Conservation (phyloP, 1,284 basidiomycete genomes). For the Ustilago nuda region DNA sequence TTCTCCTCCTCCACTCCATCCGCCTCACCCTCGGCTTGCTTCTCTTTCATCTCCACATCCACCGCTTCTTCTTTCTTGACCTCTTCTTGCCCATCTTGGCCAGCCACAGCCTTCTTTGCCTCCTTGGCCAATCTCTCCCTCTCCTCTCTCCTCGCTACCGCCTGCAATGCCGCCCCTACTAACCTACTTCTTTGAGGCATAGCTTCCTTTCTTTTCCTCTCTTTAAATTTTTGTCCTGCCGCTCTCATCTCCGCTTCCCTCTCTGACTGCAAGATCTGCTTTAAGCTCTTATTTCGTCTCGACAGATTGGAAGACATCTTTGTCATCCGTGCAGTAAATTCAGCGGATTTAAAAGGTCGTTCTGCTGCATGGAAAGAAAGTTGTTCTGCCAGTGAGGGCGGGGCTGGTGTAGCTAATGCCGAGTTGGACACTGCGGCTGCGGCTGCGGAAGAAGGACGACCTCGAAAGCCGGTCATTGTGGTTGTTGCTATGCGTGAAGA, state of each 20-base stretch:
- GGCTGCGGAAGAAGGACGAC: slow-evolving; percentile 15
- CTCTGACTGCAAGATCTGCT: slow-evolving; percentile 61
- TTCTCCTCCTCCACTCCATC: slow-evolving; percentile 6
- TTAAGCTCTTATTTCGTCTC: slow-evolving; percentile 60
- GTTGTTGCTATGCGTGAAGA: background rate
- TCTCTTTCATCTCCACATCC: slow-evolving; percentile 4
- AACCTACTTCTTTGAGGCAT: slow-evolving; percentile 23
- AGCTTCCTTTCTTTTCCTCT: slow-evolving; percentile 42
- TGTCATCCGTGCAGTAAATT: slow-evolving; percentile 36
- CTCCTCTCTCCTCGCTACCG: slow-evolving; percentile 37
- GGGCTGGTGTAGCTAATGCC: slow-evolving; percentile 39
- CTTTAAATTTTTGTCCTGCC: slow-evolving; percentile 33
- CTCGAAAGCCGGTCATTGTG: slow-evolving; percentile 23
- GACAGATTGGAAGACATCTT: slow-evolving; percentile 50
- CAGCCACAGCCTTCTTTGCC: slow-evolving; percentile 3
- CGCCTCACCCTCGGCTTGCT: background rate
- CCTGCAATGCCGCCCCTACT: slow-evolving; percentile 46
- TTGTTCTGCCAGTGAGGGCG: slow-evolving; percentile 40
- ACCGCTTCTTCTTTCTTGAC: slow-evolving; percentile 6
- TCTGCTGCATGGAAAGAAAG: slow-evolving; percentile 48
- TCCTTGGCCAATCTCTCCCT: slow-evolving; percentile 33
- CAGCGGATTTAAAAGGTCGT: slow-evolving; percentile 50
- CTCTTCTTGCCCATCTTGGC: background rate
- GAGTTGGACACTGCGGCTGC: slow-evolving; percentile 13
- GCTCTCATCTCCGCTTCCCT: slow-evolving; percentile 56